Evolutionary conservation across 768 basidiomycete species (phyloP).

Genomic region (Leccinum longicurvipes): DNA sequence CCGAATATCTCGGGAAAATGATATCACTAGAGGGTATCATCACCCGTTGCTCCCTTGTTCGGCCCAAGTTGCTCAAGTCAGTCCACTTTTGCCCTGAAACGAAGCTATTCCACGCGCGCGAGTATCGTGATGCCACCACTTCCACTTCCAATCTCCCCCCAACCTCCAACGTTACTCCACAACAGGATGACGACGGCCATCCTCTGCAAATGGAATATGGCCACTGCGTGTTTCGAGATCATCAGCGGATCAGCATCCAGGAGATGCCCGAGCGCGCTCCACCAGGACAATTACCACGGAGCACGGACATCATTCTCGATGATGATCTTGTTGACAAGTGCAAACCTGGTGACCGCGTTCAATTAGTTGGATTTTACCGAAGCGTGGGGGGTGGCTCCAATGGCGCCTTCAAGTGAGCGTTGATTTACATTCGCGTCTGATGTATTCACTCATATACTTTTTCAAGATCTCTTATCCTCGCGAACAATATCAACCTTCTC

Average conservation of each 20-base stretch:
- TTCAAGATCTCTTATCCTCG: slow-evolving; percentile 82
- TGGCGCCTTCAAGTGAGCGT: slow-evolving; percentile 87
- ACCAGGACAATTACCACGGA: slow-evolving; percentile 92
- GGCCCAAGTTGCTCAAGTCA: slow-evolving; percentile 97
- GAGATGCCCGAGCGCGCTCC: slow-evolving; percentile 99
- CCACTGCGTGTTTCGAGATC: slow-evolving; percentile 87
- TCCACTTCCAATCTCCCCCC: slow-evolving; percentile 84
- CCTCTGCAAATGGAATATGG: slow-evolving; percentile 91
- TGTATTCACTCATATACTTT: slow-evolving; percentile 12
- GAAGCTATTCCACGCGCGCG: slow-evolving; percentile 74
- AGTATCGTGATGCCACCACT: slow-evolving; percentile 91
- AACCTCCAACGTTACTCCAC: slow-evolving; percentile 82
- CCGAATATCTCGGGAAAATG: slow-evolving; percentile 91
- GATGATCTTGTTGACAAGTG: slow-evolving; percentile 97
- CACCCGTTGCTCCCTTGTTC: slow-evolving; percentile 94
- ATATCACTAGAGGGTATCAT: slow-evolving; percentile 97
- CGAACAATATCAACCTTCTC: slow-evolving; percentile 92
- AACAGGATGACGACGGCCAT: slow-evolving; percentile 88
- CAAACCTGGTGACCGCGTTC: slow-evolving; percentile 97
- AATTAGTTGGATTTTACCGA: slow-evolving; percentile 92
- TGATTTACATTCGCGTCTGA: slow-evolving; percentile 9
- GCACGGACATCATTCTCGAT: slow-evolving; percentile 93
- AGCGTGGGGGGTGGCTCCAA: slow-evolving; percentile 88
- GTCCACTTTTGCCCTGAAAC: slow-evolving; percentile 95
- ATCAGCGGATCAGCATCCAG: slow-evolving; percentile 97